These are phyloP conservation scores for Candida sanyaensis DNA, from an alignment of 1,139 yeast species.

Conservation along the genomic window DNA sequence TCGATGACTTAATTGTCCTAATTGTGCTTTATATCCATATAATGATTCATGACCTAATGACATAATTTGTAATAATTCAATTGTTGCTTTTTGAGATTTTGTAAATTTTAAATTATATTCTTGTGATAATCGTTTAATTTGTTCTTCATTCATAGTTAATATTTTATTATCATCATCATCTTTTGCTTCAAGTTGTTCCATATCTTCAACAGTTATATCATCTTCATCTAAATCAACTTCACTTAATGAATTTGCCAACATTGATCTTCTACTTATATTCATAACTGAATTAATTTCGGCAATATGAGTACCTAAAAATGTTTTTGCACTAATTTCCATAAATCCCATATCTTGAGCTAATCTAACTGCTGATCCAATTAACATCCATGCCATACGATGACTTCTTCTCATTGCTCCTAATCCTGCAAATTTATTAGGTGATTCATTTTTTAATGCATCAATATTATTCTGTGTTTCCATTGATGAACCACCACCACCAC, in stretches of 20 bases:
- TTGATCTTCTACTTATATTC: conserved; percentile 68
- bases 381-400: conserved; percentile 93
- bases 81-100: conserved; percentile 69
- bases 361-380: conserved; percentile 83
- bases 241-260: conserved; percentile 66
- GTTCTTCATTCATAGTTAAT: conserved; percentile 40
- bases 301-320: conserved; percentile 80
- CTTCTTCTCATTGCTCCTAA: conserved; percentile 84
- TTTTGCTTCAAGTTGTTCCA: conserved; percentile 27
- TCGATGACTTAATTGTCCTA: conserved; percentile 56
- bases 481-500: too few relatives aligned
- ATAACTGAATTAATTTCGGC: conserved; percentile 79
- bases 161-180: conserved; percentile 35
- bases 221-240: conserved; percentile 61
- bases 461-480: too few relatives aligned
- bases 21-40: conserved; percentile 64
- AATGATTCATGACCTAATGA: conserved; percentile 83
- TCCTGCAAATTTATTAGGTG: conserved; percentile 59
- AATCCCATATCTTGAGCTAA: conserved; percentile 86
- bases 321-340: conserved; percentile 70
- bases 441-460: background rate
- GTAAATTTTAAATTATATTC: conserved; percentile 48
- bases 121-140: conserved; percentile 29
- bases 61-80: conserved; percentile 77
- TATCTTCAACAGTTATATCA: conserved; percentile 33